A percentile compares a stretch with the other conserved stretches of the same genome.
Evolutionary conservation across 768 basidiomycete species (phyloP).

Genomic region (Melanogaster broomeanus): DNA sequence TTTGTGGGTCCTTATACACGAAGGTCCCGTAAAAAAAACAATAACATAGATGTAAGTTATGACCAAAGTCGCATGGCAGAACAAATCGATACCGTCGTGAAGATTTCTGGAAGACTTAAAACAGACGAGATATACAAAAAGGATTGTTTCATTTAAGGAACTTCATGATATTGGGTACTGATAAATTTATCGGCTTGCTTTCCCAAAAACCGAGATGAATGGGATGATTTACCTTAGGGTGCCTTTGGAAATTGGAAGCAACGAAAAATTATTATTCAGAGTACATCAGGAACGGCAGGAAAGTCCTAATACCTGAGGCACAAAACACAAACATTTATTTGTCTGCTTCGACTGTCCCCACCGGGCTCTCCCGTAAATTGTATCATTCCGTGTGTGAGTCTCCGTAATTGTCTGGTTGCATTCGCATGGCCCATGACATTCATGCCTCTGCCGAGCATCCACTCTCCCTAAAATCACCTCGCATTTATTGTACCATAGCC

Average conservation of each 20-base stretch:
- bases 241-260: not conserved
- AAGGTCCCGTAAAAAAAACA: not conserved
- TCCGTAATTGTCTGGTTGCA: constrained; percentile 2
- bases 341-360: not conserved
- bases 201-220: not conserved
- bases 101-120: not conserved
- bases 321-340: not conserved
- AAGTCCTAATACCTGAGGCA: not conserved
- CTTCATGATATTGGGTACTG: not conserved
- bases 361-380: not conserved
- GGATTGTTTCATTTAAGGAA: not conserved
- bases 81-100: not conserved
- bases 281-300: not conserved
- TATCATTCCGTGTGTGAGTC: not conserved
- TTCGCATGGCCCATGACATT: not conserved
- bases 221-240: not conserved
- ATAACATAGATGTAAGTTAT: constrained; percentile 2
- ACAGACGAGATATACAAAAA: not conserved
- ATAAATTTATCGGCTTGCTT: too few species aligned
- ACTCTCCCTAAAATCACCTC: constrained; percentile 1
- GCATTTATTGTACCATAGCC: constrained; percentile 5
- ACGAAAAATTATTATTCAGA: not conserved
- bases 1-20: constrained; percentile 3
- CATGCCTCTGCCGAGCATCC: constrained; percentile 4
- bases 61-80: not conserved